Base-by-base conservation (phyloP, 2,329 filamentous ascomycete genomes). In the Ambrosiella cleistominuta region DNA sequence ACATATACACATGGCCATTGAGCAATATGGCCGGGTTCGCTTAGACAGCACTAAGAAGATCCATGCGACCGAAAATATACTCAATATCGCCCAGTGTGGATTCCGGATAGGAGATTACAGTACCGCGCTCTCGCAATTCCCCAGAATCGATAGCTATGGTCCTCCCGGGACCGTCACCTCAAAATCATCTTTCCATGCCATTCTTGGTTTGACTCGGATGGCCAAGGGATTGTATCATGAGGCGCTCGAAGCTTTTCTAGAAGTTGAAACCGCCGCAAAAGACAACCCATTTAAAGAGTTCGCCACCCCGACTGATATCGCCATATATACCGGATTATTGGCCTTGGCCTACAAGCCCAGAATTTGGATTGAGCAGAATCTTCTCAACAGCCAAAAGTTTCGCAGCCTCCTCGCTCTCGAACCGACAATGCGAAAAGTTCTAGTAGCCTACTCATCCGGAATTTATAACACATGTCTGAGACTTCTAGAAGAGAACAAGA, bases 261-360 rank as follows among this genome's bases (percentile, higher is more conserved):
- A 56, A 15, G 57, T 63, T 39, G 81, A 85, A 0, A 89, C 91
- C 4, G 88, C 91, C 0, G 62, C 64, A 8, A 61, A 66, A 67
- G 81, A 64, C 69, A 70, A 60, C 69, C 77, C 65, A 74, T 86
- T 85, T 68, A 85, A 81, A 61, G 79, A 86, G 56, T 76, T 95
- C 35, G 75, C 88, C 51, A 89, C 82, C 36, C 78, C 83, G 6
- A 96, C 96, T 66, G 93, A 98, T 65, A 75, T 98, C 19, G 91
- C 93, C 17, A 79, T 93, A 7, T 98, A 97, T 64, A 93, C 91
- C 54, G 90, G 88, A 4, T 79, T 98, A 27, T 85, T 91, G 63
- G 88, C 93, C 5, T 78, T 98, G 27, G 91, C 91, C 35, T 89
- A 88, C 1, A 94, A 97, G 86, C 79, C 86, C 61, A 81, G 93